Base-by-base conservation (phyloP, 1,139 yeast genomes). In the Geotrichum restrictum region DNA sequence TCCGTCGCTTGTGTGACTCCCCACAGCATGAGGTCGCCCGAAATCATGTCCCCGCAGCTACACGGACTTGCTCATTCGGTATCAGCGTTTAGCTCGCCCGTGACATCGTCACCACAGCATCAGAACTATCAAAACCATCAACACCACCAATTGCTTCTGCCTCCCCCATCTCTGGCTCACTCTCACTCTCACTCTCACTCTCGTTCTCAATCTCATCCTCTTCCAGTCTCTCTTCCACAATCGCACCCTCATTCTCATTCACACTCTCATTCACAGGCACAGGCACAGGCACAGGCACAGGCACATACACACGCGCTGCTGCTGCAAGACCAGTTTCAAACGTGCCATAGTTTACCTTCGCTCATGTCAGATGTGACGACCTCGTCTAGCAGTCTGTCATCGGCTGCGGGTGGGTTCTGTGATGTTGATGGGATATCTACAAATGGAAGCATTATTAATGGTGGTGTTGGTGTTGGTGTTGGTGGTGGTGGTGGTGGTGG, bases 1-100 rank as follows among this genome's bases (percentile, higher is more conserved):
- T 32, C 50, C 1, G 50, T 47, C 13, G 50, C 50, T 6, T n/a
- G n/a, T n/a, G n/a, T 24, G 18, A 39, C 42, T 13, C 31, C 42
- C 16, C 29, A n/a, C 14, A 22, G 29, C 42, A 10, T 39, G 14
- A 39, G 40, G 32, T 39, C 50, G 2, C 50, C 50, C 37, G 44
- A 40, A 16, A 24, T n/a, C n/a, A n/a, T 24, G 29, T 24, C 29
- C 8, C 29, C n/a, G n/a, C n/a, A n/a, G n/a, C n/a, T n/a, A n/a
- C n/a, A n/a, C n/a, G n/a, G n/a, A n/a, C n/a, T n/a, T n/a, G n/a
- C n/a, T n/a, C n/a, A n/a, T n/a, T n/a, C n/a, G n/a, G n/a, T n/a
- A n/a, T n/a, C n/a, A n/a, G n/a, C n/a, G n/a, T n/a, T n/a, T n/a
- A n/a, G n/a, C n/a, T n/a, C n/a, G n/a, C n/a, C n/a, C n/a, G n/a